A percentile compares a stretch with the other conserved stretches of the same genome.
Conservation (phyloP, 305 asterid species). For the Plantago coronopus region DNA sequence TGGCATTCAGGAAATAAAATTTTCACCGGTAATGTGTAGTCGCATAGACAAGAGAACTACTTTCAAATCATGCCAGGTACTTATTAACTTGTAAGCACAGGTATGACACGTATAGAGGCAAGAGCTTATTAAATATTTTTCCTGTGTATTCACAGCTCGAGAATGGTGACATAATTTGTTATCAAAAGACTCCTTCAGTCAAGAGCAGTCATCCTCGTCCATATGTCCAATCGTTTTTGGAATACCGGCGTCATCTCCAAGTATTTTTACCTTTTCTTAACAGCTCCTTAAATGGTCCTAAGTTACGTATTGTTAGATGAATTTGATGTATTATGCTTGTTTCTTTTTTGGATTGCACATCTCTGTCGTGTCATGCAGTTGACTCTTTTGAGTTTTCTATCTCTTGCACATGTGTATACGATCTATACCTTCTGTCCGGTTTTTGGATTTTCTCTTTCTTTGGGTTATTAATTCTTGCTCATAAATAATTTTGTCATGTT, state of each 20-base stretch:
- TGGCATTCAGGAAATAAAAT: conserved; percentile 30
- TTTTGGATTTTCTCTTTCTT: not conserved
- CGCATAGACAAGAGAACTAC: conserved; percentile 27
- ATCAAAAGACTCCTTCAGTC: conserved; percentile 41
- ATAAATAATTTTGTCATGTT: not conserved
- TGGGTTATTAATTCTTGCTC: conserved; percentile 5
- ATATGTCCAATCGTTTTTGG: conserved; percentile 50
- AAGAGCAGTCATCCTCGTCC: conserved; percentile 41
- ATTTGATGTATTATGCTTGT: conserved; percentile 2
- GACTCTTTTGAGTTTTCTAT: not conserved
- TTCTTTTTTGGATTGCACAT: conserved; percentile 5
- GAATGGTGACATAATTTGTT: conserved; percentile 60
- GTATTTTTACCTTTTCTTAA: conserved; percentile 26
- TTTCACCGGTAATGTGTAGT: conserved; percentile 28
- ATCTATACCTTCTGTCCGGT: not conserved
- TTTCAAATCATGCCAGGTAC: conserved; percentile 30
- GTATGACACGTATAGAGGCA: conserved; percentile 9
- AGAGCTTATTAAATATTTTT: conserved; percentile 20
- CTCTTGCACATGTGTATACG: not conserved
- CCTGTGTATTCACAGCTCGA: conserved; percentile 40
- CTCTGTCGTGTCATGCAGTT: not conserved
- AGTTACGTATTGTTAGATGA: conserved; percentile 7
- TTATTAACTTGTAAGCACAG: conserved; percentile 3
- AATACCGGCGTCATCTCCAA: conserved; percentile 45
- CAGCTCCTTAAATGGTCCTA: conserved; percentile 13